These are phyloP conservation scores for Saccharomycopsis microspora DNA, from an alignment of 805 yeast species.

Conservation along the genomic window DNA sequence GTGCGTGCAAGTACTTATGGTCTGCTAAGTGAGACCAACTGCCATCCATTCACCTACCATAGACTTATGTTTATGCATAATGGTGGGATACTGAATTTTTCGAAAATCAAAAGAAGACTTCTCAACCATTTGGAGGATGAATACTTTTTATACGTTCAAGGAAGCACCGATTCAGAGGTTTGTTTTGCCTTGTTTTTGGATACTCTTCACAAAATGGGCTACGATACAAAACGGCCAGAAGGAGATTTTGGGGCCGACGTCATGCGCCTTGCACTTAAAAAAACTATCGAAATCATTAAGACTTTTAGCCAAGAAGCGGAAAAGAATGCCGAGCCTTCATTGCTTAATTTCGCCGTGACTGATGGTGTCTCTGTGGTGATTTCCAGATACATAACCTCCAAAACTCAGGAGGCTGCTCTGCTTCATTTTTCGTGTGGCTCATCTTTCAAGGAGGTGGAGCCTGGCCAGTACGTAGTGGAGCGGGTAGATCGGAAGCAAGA, in stretches of 20 bases:
- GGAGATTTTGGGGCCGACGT: conserved; percentile 41
- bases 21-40: conserved; percentile 85
- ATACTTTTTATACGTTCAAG: conserved; percentile 73
- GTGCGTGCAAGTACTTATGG: conserved; percentile 96
- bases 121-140: conserved; percentile 68
- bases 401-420: conserved; percentile 92
- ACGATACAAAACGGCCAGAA: conserved; percentile 43
- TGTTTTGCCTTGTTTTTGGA: conserved; percentile 84
- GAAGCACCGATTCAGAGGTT: conserved; percentile 94
- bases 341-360: conserved; percentile 88
- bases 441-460: conserved; percentile 77
- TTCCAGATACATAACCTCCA: conserved; percentile 79
- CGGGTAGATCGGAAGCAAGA: conserved; percentile 86
- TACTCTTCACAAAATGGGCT: conserved; percentile 63
- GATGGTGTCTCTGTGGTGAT: conserved; percentile 85
- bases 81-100: conserved; percentile 76
- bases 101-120: conserved; percentile 59
- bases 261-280: conserved; percentile 56
- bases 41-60: conserved; percentile 91
- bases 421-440: conserved; percentile 92
- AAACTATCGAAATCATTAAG: conserved; percentile 65
- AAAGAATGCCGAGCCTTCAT: conserved; percentile 53
- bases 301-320: conserved; percentile 57
- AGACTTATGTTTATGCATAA: conserved; percentile 94
- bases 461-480: conserved; percentile 92